Percentiles rank a stretch among this genome's conserved stretches.
phyloP scores from a whole-genome alignment of 1,139 yeast genomes.

The Ogataea hybrid region DNA sequence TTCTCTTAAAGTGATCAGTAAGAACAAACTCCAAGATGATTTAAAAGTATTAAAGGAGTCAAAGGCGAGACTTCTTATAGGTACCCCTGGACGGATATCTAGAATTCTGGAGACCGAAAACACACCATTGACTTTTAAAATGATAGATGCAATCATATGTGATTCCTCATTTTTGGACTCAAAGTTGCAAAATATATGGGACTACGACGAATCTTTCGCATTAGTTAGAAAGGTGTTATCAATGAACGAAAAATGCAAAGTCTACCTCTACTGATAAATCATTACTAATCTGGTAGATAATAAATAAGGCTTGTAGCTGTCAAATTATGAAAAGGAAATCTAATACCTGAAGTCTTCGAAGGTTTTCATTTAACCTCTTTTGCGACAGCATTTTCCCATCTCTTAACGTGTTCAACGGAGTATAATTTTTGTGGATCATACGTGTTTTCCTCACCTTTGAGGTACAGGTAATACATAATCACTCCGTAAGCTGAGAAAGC shows the following conservation, averaged over 20 bases:
- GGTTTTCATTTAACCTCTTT: too few species aligned
- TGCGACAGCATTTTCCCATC: constrained; percentile 33
- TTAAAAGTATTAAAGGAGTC: too few species aligned
- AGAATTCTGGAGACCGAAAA: too few species aligned
- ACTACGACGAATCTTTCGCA: constrained; percentile 45
- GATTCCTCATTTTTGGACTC: constrained; percentile 64
- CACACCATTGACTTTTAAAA: constrained; percentile 44
- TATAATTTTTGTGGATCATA: constrained; percentile 29
- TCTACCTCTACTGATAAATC: constrained; percentile 43
- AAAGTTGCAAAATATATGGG: constrained; percentile 65
- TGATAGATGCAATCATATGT: constrained; percentile 53
- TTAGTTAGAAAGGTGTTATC: constrained; percentile 41
- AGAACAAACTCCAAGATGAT: too few species aligned
- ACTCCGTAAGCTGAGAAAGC: constrained; percentile 29
- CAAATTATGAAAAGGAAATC: too few species aligned
- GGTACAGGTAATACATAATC: constrained; percentile 25
- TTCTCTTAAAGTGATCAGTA: too few species aligned
- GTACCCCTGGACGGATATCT: too few species aligned
- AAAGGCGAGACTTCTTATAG: too few species aligned
- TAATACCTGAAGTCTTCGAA: too few species aligned
- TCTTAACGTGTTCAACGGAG: constrained; percentile 27
- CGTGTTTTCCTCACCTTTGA: constrained; percentile 28
- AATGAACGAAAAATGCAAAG: constrained; percentile 41
- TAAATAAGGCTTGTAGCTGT: neutral
- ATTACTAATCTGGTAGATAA: neutral